Evolutionary conservation across 176 grass and related monocot species (phyloP).

Genomic region (Aegilops tauschii): DNA sequence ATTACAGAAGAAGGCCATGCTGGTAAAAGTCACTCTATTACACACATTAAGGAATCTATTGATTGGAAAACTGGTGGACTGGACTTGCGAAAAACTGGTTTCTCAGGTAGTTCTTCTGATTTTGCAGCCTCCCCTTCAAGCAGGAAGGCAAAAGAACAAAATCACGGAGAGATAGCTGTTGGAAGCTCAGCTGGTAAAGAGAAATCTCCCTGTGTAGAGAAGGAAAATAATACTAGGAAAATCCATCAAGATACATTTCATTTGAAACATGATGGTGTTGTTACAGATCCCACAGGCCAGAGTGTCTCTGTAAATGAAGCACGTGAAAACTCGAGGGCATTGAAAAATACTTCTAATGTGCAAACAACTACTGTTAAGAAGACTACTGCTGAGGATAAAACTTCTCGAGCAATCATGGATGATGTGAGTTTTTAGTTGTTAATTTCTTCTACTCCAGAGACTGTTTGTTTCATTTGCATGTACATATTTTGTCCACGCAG

Average conservation of each 20-base stretch:
- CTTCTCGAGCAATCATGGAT: conserved; percentile 36
- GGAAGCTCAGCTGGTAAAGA: conserved; percentile 1
- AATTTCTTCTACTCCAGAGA: background rate
- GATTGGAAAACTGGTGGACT: conserved; percentile 7
- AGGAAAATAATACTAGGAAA: background rate
- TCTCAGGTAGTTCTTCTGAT: conserved; percentile 8
- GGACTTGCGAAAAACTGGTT: conserved; percentile 11
- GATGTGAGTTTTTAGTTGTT: conserved; percentile 56
- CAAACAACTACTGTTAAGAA: conserved; percentile 21
- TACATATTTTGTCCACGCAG: conserved; percentile 13
- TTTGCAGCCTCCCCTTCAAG: conserved; percentile 13
- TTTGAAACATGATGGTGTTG: conserved; percentile 15
- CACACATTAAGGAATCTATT: background rate
- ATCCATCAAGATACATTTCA: background rate
- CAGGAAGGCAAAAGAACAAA: conserved; percentile 34
- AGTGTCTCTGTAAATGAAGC: conserved; percentile 17
- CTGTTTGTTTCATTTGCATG: background rate
- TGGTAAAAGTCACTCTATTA: conserved; percentile 23
- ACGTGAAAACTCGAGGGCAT: conserved; percentile 1
- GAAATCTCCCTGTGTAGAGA: conserved; percentile 3
- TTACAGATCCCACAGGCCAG: background rate
- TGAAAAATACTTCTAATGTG: conserved; percentile 20
- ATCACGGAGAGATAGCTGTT: conserved; percentile 5
- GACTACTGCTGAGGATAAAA: conserved; percentile 33
- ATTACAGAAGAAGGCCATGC: conserved; percentile 17